Percentiles rank a stretch among this genome's conserved stretches.
Conservation (phyloP, 2,329 filamentous ascomycete genomes). For the Epichloe elymi region DNA sequence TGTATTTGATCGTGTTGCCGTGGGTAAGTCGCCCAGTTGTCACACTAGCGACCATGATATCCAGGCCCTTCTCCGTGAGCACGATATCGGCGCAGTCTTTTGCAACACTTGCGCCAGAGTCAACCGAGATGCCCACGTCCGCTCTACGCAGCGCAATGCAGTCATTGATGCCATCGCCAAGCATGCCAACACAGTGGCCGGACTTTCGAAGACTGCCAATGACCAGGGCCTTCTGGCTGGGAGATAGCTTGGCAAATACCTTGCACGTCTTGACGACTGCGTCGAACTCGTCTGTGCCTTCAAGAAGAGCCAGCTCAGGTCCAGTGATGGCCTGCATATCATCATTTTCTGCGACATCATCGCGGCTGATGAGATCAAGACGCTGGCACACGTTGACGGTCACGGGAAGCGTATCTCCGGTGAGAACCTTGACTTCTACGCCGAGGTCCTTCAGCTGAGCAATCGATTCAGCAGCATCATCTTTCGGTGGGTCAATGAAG, state of each 20-base stretch:
- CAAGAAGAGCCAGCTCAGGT: constrained; percentile 10
- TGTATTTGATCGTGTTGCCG: constrained; percentile 18
- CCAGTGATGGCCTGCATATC: constrained; percentile 14
- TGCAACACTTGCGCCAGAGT: constrained; percentile 16
- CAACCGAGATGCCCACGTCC: constrained; percentile 18
- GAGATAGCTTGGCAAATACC: constrained; percentile 17
- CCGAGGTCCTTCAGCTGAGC: constrained; percentile 11
- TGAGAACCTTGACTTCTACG: constrained; percentile 17
- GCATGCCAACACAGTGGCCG: constrained; percentile 17
- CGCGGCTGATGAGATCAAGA: constrained; percentile 10
- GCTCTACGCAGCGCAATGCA: constrained; percentile 15
- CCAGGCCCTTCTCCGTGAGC: constrained; percentile 17
- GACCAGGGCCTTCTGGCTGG: constrained; percentile 15
- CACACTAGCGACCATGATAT: constrained; percentile 15
- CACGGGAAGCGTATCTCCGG: constrained; percentile 16
- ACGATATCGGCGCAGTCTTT: constrained; percentile 18
- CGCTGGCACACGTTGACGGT: constrained; percentile 16
- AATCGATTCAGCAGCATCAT: constrained; percentile 15
- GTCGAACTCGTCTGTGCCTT: constrained; percentile 11
- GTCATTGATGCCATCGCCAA: constrained; percentile 19
- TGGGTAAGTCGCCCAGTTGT: constrained; percentile 14
- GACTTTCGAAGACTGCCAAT: constrained; percentile 11
- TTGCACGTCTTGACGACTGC: constrained; percentile 12
- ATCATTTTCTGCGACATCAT: constrained; percentile 8
- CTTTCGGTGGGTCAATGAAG: constrained; percentile 17